Evolutionary conservation across 306 rosid species (phyloP).

Genomic region (Dalbergia cultrata): DNA sequence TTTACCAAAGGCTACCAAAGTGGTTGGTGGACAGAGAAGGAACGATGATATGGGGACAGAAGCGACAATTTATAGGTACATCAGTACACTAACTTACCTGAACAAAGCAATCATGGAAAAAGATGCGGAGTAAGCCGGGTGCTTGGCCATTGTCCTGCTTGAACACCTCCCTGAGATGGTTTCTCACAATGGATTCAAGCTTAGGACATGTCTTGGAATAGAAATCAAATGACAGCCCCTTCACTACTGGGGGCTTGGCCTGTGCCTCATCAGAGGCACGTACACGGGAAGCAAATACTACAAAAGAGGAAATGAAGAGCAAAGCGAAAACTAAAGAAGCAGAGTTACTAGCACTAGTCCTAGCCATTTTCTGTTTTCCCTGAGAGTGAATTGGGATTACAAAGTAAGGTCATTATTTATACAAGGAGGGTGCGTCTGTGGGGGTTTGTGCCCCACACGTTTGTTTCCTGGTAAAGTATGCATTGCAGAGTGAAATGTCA

Average conservation of each 20-base stretch:
- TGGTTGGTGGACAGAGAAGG: too few relatives aligned
- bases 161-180: constrained; percentile 56
- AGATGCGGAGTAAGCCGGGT: constrained; percentile 67
- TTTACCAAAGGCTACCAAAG: too few relatives aligned
- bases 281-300: neutral
- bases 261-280: constrained; percentile 25
- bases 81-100: constrained; percentile 41
- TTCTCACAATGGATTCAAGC: constrained; percentile 52
- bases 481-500: too few relatives aligned
- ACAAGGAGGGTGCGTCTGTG: neutral
- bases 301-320: constrained; percentile 29
- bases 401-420: constrained; percentile 8
- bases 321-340: neutral
- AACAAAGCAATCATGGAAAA: constrained; percentile 74
- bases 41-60: too few relatives aligned
- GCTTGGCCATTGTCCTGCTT: constrained; percentile 58
- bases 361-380: constrained; percentile 14
- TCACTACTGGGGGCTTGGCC: constrained; percentile 33
- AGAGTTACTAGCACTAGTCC: neutral
- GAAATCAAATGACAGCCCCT: constrained; percentile 60
- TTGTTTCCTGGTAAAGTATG: neutral
- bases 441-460: neutral
- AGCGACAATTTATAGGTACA: too few relatives aligned
- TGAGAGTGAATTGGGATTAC: neutral
- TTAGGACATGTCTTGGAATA: constrained; percentile 55